These are phyloP conservation scores for Venturia aucupariae DNA, from an alignment of 2,329 filamentous ascomycete genomes.

Conservation along the genomic window DNA sequence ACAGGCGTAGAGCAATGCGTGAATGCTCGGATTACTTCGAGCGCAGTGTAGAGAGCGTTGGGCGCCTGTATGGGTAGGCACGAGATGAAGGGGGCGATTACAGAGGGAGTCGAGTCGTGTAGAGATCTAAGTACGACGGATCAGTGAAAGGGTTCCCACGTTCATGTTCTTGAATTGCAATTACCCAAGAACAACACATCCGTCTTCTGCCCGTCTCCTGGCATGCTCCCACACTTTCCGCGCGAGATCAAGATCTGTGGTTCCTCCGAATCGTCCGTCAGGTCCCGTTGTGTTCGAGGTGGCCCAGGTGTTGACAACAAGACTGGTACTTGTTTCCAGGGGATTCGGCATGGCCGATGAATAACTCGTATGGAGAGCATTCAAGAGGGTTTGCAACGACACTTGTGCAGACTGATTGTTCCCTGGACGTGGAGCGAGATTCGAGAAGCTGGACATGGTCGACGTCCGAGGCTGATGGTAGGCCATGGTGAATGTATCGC, in stretches of 20 bases:
- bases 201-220: slow-evolving; percentile 85
- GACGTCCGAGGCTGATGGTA: slow-evolving; percentile 48
- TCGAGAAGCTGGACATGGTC: slow-evolving; percentile 52
- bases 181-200: slow-evolving; percentile 82
- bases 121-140: slow-evolving; percentile 54
- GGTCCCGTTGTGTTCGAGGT: slow-evolving; percentile 62
- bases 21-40: slow-evolving; percentile 79
- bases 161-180: slow-evolving; percentile 23
- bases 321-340: slow-evolving; percentile 79
- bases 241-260: slow-evolving; percentile 70
- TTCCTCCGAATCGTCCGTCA: slow-evolving; percentile 63
- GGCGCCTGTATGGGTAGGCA: slow-evolving; percentile 75
- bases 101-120: slow-evolving; percentile 77
- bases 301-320: slow-evolving; percentile 94
- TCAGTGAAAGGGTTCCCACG: background rate
- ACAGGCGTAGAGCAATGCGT: slow-evolving; percentile 77
- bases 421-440: slow-evolving; percentile 43
- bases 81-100: slow-evolving; percentile 71
- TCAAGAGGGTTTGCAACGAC: slow-evolving; percentile 86
- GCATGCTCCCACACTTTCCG: slow-evolving; percentile 93
- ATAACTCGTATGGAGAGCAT: slow-evolving; percentile 84
- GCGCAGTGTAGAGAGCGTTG: slow-evolving; percentile 62
- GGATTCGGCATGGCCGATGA: slow-evolving; percentile 71
- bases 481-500: slow-evolving; percentile 36
- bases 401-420: slow-evolving; percentile 68